Conservation (phyloP, 2,329 filamentous ascomycete species). For the Microdochium nivale region DNA sequence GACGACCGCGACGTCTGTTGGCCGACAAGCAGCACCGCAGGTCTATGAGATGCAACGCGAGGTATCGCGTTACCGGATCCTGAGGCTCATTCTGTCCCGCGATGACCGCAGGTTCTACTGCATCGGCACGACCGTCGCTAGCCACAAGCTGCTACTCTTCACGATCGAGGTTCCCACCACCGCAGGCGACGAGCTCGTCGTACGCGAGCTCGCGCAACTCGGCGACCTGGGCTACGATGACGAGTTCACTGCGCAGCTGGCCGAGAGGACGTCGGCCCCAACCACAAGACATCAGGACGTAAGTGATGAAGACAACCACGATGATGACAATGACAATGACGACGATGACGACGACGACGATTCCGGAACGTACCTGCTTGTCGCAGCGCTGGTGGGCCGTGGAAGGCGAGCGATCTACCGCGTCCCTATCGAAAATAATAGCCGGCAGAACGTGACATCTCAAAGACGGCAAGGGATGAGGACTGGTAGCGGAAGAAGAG, state of each 20-base stretch:
- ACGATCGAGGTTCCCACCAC: slow-evolving; percentile 10
- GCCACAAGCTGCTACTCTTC: slow-evolving; percentile 13
- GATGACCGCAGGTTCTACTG: slow-evolving; percentile 13
- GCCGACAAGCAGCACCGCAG: not conserved
- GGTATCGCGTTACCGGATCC: slow-evolving; percentile 17
- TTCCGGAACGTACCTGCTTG: slow-evolving; percentile 7
- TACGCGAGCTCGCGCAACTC: slow-evolving; percentile 8
- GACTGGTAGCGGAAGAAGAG: not conserved
- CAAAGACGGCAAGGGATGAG: not conserved
- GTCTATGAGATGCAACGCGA: slow-evolving; percentile 7
- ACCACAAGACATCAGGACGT: not conserved
- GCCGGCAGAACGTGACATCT: not conserved
- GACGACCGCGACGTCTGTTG: not conserved
- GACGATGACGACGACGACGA: slow-evolving; percentile 2
- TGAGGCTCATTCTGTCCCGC: slow-evolving; percentile 13
- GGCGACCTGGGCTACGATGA: slow-evolving; percentile 9
- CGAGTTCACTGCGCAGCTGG: slow-evolving; percentile 8
- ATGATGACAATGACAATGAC: not conserved
- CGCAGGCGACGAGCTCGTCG: not conserved
- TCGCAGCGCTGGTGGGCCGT: slow-evolving; percentile 12
- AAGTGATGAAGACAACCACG: not conserved
- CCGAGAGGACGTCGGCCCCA: not conserved
- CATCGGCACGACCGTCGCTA: slow-evolving; percentile 10
- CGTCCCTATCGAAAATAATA: not conserved
- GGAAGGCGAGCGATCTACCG: slow-evolving; percentile 14